Evolutionary conservation across 2,329 filamentous ascomycete species (phyloP), one percentile per base, ranked within the genome.

Genomic region (Microdochium bolleyi): DNA sequence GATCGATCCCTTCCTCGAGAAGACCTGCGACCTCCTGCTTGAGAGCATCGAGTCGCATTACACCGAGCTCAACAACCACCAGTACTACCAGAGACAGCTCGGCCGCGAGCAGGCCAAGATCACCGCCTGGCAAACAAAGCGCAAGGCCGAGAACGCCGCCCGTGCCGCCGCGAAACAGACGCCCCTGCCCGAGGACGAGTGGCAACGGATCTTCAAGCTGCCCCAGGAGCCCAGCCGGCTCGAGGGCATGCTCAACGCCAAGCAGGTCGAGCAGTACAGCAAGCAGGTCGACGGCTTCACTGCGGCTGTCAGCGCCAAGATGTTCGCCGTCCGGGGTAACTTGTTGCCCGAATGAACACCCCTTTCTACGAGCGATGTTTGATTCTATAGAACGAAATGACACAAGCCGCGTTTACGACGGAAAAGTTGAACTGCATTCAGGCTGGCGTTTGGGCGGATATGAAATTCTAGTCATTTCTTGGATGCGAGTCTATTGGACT

Each of bases 21-120:
- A 96, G 83, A 96, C 92, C 51, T 96, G 91, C 75, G 92, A 99
- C 68, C 83, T 96, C 61, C 83, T 99, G 53, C 84, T 97, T 57
- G 94, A 99, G 67, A 91, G 88, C 77, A 96, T 99, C 70, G 94
- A 99, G 78, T 87, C 88, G 53, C 94, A 99, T 78, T 94, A 97
- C 76, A 96, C 92, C 55, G 94, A 99, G 74, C 87, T 95, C 70
- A 97, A 97, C 84, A 99, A 99, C 82, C 94, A 95, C 77, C 92
- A 96, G 73, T 84, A 82, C 81, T 96, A 96, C 78, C 91, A 96
- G 76, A 84, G 94, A 65, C 91, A 95, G 67, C 80, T 97, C 54
- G 87, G 86, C 52, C 89, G 94, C 62, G 94, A 99, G 77, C 94
- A 99, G 76, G 76, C 88, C 64, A 99, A 97, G 83, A 96, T 99